Percentiles rank a stretch among this genome's conserved stretches.
These are phyloP conservation scores for Xylaria sp. DNA, from an alignment of 2,329 filamentous ascomycete species.

Conservation along the genomic window DNA sequence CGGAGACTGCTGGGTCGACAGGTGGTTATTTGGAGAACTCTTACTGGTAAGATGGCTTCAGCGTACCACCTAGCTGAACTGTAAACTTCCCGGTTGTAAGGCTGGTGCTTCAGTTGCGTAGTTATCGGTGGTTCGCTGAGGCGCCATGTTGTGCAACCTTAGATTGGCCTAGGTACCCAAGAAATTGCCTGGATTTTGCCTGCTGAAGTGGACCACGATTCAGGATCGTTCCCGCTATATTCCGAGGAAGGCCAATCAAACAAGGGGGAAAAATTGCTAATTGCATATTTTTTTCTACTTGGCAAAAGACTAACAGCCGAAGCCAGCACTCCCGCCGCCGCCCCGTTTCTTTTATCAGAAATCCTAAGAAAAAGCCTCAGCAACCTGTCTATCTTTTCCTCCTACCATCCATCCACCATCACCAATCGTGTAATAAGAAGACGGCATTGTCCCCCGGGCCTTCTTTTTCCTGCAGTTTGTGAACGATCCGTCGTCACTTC, in stretches of 20 bases:
- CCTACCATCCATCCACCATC: slow-evolving; percentile 21
- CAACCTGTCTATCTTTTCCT: slow-evolving; percentile 23
- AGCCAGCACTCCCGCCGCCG: slow-evolving; percentile 2
- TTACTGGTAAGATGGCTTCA: slow-evolving; percentile 5
- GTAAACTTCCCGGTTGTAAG: background rate
- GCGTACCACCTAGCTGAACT: background rate
- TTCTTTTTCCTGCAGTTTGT: slow-evolving; percentile 9
- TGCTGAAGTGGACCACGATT: slow-evolving; percentile 18
- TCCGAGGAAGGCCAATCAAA: slow-evolving; percentile 25
- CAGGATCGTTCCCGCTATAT: slow-evolving; percentile 21
- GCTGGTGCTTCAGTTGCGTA: slow-evolving; percentile 14
- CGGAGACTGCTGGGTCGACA: slow-evolving; percentile 23
- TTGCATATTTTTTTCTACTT: slow-evolving; percentile 28
- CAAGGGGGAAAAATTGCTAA: slow-evolving; percentile 27
- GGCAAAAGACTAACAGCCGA: slow-evolving; percentile 22
- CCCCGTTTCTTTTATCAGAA: slow-evolving; percentile 30
- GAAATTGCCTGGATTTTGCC: slow-evolving; percentile 27
- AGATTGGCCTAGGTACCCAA: slow-evolving; percentile 19
- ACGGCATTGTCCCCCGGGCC: slow-evolving; percentile 28
- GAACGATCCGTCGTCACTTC: slow-evolving; percentile 25
- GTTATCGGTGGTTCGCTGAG: slow-evolving; percentile 27
- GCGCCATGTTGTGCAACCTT: background rate
- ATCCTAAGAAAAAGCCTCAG: slow-evolving; percentile 36
- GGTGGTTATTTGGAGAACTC: slow-evolving; percentile 17
- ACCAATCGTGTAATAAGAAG: slow-evolving; percentile 15